Percentiles rank a stretch among this genome's conserved stretches.
Conservation (phyloP, 2,329 filamentous ascomycete genomes). For the Chalara sp. region DNA sequence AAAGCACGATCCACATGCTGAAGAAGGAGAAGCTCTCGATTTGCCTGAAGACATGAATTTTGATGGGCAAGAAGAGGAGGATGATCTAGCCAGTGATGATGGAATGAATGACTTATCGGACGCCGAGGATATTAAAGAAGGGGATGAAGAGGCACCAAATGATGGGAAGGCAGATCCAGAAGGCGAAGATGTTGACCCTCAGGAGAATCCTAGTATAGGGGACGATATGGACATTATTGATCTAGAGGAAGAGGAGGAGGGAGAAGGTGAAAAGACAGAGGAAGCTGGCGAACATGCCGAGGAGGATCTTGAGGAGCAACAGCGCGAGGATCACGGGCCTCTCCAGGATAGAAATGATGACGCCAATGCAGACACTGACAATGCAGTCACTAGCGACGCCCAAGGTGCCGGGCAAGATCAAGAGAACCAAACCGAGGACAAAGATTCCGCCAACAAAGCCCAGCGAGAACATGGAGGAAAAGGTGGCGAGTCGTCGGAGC, state of each 20-base stretch:
- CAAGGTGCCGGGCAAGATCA: conserved; percentile 60
- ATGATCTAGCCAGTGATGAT: conserved; percentile 33
- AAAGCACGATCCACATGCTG: conserved; percentile 57
- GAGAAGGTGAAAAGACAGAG: conserved; percentile 36
- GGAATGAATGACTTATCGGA: conserved; percentile 51
- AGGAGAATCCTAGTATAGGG: conserved; percentile 32
- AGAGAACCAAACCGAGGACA: conserved; percentile 54
- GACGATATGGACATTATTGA: conserved; percentile 27
- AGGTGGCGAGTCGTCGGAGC: conserved; percentile 57
- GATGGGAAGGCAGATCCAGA: conserved; percentile 39
- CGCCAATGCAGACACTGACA: conserved; percentile 49
- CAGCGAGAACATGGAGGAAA: conserved; percentile 61
- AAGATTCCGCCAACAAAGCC: conserved; percentile 52
- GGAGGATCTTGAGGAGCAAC: conserved; percentile 42
- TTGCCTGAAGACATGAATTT: conserved; percentile 66
- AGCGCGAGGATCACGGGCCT: conserved; percentile 41
- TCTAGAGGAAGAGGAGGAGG: conserved; percentile 23
- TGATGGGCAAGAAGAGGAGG: conserved; percentile 50
- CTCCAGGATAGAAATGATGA: conserved; percentile 37
- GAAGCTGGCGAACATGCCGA: conserved; percentile 43
- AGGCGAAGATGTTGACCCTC: conserved; percentile 29
- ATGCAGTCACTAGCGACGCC: conserved; percentile 55
- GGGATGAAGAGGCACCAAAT: conserved; percentile 27
- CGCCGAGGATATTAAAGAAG: conserved; percentile 32
- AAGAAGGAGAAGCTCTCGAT: conserved; percentile 62